phyloP scores from a whole-genome alignment of 2,329 filamentous ascomycete species.

The Ophiostoma angusticollis region DNA sequence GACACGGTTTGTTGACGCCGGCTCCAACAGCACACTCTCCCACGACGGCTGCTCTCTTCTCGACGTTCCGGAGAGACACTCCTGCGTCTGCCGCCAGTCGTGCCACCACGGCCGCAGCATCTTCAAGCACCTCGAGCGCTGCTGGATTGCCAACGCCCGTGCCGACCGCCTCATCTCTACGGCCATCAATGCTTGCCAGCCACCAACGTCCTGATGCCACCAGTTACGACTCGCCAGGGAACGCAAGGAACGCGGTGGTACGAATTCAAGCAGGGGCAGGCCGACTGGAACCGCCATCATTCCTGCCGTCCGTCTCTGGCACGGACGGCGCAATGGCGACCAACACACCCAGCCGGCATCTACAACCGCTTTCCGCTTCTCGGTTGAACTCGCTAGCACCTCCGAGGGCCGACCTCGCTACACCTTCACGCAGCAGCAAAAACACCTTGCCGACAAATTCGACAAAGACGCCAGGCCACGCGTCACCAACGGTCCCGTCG shows the following conservation, averaged over 20 bases:
- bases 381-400: constrained; percentile 25
- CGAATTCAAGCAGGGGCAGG: too few relatives aligned
- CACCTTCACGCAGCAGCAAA: constrained; percentile 4
- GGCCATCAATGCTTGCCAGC: background rate
- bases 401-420: constrained; percentile 9
- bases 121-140: background rate
- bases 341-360: constrained; percentile 15
- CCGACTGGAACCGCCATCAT: background rate
- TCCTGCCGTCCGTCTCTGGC: background rate
- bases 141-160: constrained; percentile 1
- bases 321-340: constrained; percentile 3
- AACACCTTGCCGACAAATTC: background rate
- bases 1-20: constrained; percentile 1
- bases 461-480: background rate
- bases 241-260: background rate
- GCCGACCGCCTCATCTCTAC: constrained; percentile 3
- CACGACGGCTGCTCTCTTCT: constrained; percentile 5
- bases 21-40: constrained; percentile 1
- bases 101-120: background rate
- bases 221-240: background rate
- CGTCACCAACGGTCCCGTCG: background rate
- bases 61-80: constrained; percentile 7
- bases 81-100: background rate
- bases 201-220: too few relatives aligned
- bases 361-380: too few relatives aligned